Evolutionary conservation across 306 rosid species (phyloP), one percentile per base, ranked within the genome.

Genomic region (Glycine tomentella): DNA sequence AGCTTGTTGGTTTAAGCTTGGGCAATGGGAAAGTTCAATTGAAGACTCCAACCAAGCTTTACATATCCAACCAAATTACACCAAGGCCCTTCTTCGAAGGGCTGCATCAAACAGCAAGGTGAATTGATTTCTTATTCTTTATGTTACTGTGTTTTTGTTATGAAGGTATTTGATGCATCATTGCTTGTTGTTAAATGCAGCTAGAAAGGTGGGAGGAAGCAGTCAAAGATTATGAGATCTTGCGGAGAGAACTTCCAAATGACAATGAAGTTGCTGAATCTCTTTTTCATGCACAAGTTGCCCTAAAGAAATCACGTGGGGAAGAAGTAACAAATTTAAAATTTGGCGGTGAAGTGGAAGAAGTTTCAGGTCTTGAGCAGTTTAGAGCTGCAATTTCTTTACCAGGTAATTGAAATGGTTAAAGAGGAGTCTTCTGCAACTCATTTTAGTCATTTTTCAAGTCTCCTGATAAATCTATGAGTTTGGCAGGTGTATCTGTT

Each of bases 1-100:
- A 61, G 99, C 97, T 58, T 93, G 98, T 81, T 95, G 93, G 94
- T 95, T 90, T 87, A 95, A 95, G 89, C 93, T 95, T 80, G 97
- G 99, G 67, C 81, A 82, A 79, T 95, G 97, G 97, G 96, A 91
- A 83, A 82, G 81, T 58, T 93, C 98, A 31, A 82, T 95, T 49
- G 99, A 95, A 81, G 99, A 95, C 82, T 90, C 97, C 84, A 91
- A 93, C 79, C 93, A 87, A 71, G 99, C 98, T 61, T 74, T 95
- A 80, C 56, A 42, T 38, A 87, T 93, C 86, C 94, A 89, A 71
- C 96, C 97, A 0, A 95, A 84, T 81, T 95, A 95, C 86, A 85
- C 87, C 14, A 95, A 95, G 80, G 99, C 99, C 16, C 98, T 95
- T 80, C 98, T 95, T 68, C 92, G 99, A 40, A 90, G 99, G 89